Conservation (phyloP, 441 rosid genomes). For the Daphne laureola region DNA sequence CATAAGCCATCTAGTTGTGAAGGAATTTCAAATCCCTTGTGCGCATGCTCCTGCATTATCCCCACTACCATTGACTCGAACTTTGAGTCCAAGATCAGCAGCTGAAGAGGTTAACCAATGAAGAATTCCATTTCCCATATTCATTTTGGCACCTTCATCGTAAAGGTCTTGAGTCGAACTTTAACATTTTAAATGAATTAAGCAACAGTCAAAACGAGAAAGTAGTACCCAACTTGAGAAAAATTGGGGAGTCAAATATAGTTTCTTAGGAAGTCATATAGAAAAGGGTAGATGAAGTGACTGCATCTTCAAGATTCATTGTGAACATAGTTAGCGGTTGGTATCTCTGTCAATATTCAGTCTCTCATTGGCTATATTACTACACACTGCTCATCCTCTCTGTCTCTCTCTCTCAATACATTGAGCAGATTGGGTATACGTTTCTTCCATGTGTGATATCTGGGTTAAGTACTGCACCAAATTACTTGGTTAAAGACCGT, state of each 20-base stretch:
- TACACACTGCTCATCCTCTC: no score
- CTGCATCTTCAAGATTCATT: background rate
- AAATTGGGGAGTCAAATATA: no score
- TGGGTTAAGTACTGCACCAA: constrained; percentile 49
- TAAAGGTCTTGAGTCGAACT: background rate
- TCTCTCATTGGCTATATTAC: background rate
- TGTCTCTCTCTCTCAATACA: background rate
- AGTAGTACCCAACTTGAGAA: no score
- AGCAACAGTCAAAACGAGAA: no score
- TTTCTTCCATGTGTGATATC: constrained; percentile 61
- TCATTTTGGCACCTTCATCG: background rate
- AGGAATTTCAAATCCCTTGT: constrained; percentile 58
- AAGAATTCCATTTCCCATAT: no score
- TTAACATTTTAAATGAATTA: background rate
- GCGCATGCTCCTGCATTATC: constrained; percentile 60
- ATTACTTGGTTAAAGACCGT: constrained; percentile 26
- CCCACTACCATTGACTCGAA: constrained; percentile 32
- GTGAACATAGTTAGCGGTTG: background rate
- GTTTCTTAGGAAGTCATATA: no score
- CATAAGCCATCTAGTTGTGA: constrained; percentile 57
- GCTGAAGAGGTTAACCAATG: constrained; percentile 56
- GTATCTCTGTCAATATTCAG: no score
- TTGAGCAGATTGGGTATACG: constrained; percentile 46
- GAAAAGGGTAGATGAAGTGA: no score
- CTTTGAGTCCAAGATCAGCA: constrained; percentile 52